Evolutionary conservation across 2,329 filamentous ascomycete species (phyloP).

Genomic region (Sarocladiaceae sp.): DNA sequence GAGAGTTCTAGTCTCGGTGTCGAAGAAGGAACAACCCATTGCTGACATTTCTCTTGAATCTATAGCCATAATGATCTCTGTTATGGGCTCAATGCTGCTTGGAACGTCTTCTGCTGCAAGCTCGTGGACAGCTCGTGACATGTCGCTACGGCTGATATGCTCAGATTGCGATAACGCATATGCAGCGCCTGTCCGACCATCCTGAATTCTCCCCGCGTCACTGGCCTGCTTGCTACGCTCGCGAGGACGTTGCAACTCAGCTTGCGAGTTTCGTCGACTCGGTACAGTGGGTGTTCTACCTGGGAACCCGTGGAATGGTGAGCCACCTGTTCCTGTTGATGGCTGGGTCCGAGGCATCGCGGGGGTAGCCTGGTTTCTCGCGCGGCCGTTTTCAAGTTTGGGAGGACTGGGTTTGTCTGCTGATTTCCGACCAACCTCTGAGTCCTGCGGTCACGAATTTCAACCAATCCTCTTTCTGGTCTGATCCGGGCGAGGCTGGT

Average conservation of each 20-base stretch:
- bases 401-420: no score
- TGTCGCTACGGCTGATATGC: background rate
- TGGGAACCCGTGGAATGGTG: background rate
- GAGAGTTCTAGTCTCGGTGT: conserved; percentile 61
- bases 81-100: background rate
- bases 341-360: background rate
- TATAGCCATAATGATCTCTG: conserved; percentile 74
- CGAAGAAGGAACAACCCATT: conserved; percentile 81
- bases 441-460: no score
- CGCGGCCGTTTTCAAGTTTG: no score
- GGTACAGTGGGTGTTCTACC: background rate
- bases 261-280: no score
- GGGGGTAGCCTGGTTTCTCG: no score
- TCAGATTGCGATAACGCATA: background rate
- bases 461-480: no score
- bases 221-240: no score
- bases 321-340: background rate
- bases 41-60: conserved; percentile 64
- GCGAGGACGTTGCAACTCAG: no score
- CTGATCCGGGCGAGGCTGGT: no score
- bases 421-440: no score
- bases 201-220: background rate
- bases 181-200: background rate
- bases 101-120: background rate
- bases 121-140: no score